Evolutionary conservation across 768 basidiomycete species (phyloP).

Genomic region (Amanita rimosa): DNA sequence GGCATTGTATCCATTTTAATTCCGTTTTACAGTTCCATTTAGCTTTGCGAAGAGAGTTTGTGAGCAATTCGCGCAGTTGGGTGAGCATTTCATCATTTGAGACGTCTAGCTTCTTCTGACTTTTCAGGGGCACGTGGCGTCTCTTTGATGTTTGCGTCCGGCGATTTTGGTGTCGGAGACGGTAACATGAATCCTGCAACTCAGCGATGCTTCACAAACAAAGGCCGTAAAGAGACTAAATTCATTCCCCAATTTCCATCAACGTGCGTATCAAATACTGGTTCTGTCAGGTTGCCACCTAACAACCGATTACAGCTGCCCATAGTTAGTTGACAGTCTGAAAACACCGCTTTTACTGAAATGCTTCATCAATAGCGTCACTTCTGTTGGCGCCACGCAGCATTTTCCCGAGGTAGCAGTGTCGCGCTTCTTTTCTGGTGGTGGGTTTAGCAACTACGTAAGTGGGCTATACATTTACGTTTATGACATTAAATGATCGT

Average conservation of each 20-base stretch:
- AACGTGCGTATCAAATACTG: slow-evolving; percentile 19
- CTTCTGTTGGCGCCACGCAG: slow-evolving; percentile 53
- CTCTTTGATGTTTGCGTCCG: slow-evolving; percentile 51
- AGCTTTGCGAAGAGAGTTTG: slow-evolving; percentile 46
- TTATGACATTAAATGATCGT: background rate
- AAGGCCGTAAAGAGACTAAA: slow-evolving; percentile 34
- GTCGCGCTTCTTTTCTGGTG: slow-evolving; percentile 45
- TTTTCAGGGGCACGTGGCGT: slow-evolving; percentile 47
- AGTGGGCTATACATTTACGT: slow-evolving; percentile 5
- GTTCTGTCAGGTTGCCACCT: slow-evolving; percentile 17
- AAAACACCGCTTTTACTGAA: background rate
- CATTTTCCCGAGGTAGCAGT: slow-evolving; percentile 42
- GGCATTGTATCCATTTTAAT: background rate
- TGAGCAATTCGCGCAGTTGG: slow-evolving; percentile 46
- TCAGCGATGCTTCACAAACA: slow-evolving; percentile 45
- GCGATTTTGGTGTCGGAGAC: slow-evolving; percentile 62
- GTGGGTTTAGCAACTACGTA: slow-evolving; percentile 64
- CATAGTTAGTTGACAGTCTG: slow-evolving; percentile 27
- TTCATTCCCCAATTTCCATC: slow-evolving; percentile 56
- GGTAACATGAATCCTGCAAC: slow-evolving; percentile 36
- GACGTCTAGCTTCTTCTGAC: background rate
- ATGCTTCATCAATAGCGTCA: slow-evolving; percentile 43
- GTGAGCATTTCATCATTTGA: slow-evolving; percentile 17
- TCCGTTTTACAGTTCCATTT: slow-evolving; percentile 33
- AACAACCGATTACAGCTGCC: slow-evolving; percentile 20